These are phyloP conservation scores for Triticum aestivum DNA, from an alignment of 176 grass and related monocot genomes.

Conservation along the genomic window DNA sequence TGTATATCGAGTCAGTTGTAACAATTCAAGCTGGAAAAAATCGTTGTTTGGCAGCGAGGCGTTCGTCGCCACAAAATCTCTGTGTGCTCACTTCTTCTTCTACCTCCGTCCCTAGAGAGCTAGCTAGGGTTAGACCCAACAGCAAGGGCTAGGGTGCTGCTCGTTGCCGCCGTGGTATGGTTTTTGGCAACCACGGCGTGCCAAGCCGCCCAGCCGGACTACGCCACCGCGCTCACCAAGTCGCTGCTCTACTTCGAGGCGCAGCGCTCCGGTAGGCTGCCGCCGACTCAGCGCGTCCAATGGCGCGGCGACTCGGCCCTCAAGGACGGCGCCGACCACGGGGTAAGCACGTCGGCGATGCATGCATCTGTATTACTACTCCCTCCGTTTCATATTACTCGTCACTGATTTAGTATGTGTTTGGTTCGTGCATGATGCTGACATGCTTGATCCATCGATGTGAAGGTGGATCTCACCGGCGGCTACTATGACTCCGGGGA, in stretches of 20 bases:
- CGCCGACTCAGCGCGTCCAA: slow-evolving; percentile 52
- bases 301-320: slow-evolving; percentile 73
- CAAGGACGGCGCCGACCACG: slow-evolving; percentile 48
- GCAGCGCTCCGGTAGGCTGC: slow-evolving; percentile 67
- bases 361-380: not conserved
- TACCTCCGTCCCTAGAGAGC: too few relatives aligned
- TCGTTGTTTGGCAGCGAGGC: too few relatives aligned
- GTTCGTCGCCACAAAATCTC: too few relatives aligned
- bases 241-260: slow-evolving; percentile 83
- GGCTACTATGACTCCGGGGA: slow-evolving; percentile 81
- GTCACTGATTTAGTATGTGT: not conserved
- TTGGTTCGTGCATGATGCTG: not conserved
- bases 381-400: too few relatives aligned
- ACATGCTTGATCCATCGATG: not conserved
- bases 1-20: too few relatives aligned
- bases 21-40: too few relatives aligned
- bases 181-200: not conserved
- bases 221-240: slow-evolving; percentile 50
- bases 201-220: slow-evolving; percentile 22
- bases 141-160: not conserved
- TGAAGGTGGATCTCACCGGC: slow-evolving; percentile 59
- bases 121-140: too few relatives aligned
- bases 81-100: too few relatives aligned
- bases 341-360: slow-evolving; percentile 25
- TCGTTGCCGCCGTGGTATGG: not conserved